These are phyloP conservation scores for Kodamaea sp. DNA, from an alignment of 1,139 yeast species.

Conservation along the genomic window DNA sequence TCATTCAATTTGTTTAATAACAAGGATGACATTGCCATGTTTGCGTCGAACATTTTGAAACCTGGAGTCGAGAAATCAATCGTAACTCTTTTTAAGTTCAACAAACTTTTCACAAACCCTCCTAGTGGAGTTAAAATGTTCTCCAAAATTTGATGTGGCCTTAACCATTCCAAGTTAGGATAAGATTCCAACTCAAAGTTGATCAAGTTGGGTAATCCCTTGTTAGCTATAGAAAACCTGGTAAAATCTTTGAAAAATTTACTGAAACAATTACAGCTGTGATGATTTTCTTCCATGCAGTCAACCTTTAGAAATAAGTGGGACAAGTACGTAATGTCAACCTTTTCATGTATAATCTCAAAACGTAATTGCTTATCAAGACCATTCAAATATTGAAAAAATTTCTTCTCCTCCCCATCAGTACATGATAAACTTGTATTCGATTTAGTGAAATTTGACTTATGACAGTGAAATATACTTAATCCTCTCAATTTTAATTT, in stretches of 20 bases:
- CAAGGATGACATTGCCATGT: slow-evolving; percentile 28
- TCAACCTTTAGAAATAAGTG: slow-evolving; percentile 32
- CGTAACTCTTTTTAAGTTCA: slow-evolving; percentile 21
- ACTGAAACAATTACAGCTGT: slow-evolving; percentile 30
- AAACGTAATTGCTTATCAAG: slow-evolving; percentile 25
- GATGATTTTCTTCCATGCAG: slow-evolving; percentile 27
- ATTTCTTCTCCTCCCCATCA: slow-evolving; percentile 6
- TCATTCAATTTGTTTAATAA: slow-evolving; percentile 34
- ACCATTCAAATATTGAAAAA: slow-evolving; percentile 12
- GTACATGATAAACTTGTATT: background rate
- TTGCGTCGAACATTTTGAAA: slow-evolving; percentile 38
- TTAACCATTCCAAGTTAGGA: slow-evolving; percentile 38
- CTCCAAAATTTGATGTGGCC: slow-evolving; percentile 37
- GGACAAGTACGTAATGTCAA: slow-evolving; percentile 23
- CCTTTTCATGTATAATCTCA: slow-evolving; percentile 20
- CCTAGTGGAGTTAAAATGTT: slow-evolving; percentile 33
- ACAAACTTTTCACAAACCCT: slow-evolving; percentile 25
- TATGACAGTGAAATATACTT: slow-evolving; percentile 35
- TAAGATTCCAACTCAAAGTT: slow-evolving; percentile 33
- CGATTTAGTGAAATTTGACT: slow-evolving; percentile 14
- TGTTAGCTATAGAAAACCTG: slow-evolving; percentile 17
- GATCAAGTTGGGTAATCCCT: slow-evolving; percentile 31
- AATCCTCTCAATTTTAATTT: slow-evolving; percentile 30
- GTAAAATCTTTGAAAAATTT: slow-evolving; percentile 29
- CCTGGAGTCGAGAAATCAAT: slow-evolving; percentile 40